These are phyloP conservation scores for barrel medic (Medicago truncatula) DNA, from an alignment of 306 rosid species.

Conservation along the genomic window MtrunA17r5.0-ANR NC_053044.1:1724501-1725000, in stretches of 20 bases:
- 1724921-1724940: background rate
- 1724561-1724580: too few relatives aligned
- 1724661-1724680: too few relatives aligned
- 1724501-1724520: too few relatives aligned
- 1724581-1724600: too few relatives aligned
- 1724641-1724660: too few relatives aligned
- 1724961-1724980: background rate
- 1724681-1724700: background rate
- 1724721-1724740: background rate
- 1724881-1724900: background rate
- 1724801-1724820: conserved; percentile 6
- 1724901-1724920: background rate
- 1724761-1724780: background rate
- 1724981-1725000: conserved; percentile 48
- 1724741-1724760: background rate
- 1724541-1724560: too few relatives aligned
- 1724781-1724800: background rate
- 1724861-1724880: conserved; percentile 22
- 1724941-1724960: background rate
- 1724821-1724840: conserved; percentile 29
- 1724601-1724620: too few relatives aligned
- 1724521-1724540: too few relatives aligned
- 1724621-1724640: too few relatives aligned
- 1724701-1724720: background rate
- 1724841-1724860: background rate